Evolutionary conservation across 495 filamentous ascomycete genomes (phyloP).

Genomic region (Podospora appendiculata): DNA sequence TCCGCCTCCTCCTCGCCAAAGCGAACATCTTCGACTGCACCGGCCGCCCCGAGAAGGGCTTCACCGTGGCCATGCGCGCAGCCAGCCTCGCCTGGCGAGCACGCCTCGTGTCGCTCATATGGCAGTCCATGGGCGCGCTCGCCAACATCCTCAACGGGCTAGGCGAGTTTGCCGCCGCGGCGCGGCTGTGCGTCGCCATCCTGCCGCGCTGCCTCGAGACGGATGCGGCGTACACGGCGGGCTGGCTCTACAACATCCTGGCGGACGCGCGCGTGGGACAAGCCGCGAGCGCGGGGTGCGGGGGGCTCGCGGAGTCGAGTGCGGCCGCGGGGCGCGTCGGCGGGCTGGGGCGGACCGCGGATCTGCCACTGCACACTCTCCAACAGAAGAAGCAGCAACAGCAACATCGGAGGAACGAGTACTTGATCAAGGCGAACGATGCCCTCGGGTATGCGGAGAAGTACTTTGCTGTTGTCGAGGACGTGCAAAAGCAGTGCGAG

Average conservation of each 20-base stretch:
- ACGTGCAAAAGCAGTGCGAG: conserved; percentile 67
- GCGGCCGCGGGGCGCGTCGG: not conserved
- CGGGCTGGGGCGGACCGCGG: conserved; percentile 1
- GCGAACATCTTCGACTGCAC: conserved; percentile 61
- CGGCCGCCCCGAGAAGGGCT: conserved; percentile 71
- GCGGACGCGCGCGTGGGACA: conserved; percentile 80
- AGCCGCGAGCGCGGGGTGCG: conserved; percentile 32
- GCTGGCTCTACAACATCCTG: conserved; percentile 62
- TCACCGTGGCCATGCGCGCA: conserved; percentile 74
- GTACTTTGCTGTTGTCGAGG: conserved; percentile 65
- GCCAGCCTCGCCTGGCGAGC: conserved; percentile 68
- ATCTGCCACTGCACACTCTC: too few relatives aligned
- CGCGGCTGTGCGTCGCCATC: conserved; percentile 58
- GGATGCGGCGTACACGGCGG: conserved; percentile 57
- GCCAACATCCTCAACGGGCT: conserved; percentile 62
- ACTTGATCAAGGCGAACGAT: conserved; percentile 55
- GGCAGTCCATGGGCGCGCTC: conserved; percentile 66
- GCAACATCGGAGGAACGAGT: conserved; percentile 38
- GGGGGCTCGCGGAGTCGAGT: not conserved
- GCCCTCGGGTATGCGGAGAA: conserved; percentile 57
- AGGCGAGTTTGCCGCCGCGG: conserved; percentile 66
- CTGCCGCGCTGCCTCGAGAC: conserved; percentile 79
- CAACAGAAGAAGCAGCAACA: too few relatives aligned
- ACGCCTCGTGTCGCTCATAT: conserved; percentile 63
- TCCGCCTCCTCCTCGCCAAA: conserved; percentile 71